Evolutionary conservation across 1,284 basidiomycete species (phyloP).

Genomic region (Agroathelia rolfsii): DNA sequence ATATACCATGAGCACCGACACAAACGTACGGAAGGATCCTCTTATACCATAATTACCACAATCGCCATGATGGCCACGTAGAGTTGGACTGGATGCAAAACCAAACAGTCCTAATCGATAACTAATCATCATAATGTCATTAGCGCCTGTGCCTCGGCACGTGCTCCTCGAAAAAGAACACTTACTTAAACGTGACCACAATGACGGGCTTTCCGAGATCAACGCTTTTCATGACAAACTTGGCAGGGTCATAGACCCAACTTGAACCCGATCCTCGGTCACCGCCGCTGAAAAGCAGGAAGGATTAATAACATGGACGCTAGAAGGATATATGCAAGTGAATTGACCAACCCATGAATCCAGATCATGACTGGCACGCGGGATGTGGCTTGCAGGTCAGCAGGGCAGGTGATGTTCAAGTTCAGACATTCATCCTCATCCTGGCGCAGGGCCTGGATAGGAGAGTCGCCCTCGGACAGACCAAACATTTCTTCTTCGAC

Average conservation of each 20-base stretch:
- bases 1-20: constrained; percentile 5
- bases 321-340: too few species aligned
- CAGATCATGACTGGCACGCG: constrained; percentile 66
- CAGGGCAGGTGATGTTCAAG: constrained; percentile 66
- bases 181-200: constrained; percentile 68
- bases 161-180: constrained; percentile 11
- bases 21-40: constrained; percentile 14
- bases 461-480: constrained; percentile 41
- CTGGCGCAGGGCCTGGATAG: constrained; percentile 45
- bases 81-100: constrained; percentile 51
- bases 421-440: constrained; percentile 72
- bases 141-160: constrained; percentile 11
- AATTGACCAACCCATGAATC: constrained; percentile 76
- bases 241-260: constrained; percentile 66
- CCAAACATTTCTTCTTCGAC: constrained; percentile 55
- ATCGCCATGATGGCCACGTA: constrained; percentile 61
- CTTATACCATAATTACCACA: constrained; percentile 68
- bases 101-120: constrained; percentile 70
- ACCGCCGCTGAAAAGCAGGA: constrained; percentile 46
- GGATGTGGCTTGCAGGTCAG: constrained; percentile 36
- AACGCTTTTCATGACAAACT: constrained; percentile 58
- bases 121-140: constrained; percentile 26
- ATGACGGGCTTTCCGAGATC: constrained; percentile 52
- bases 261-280: constrained; percentile 62
- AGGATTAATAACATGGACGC: constrained; percentile 10